phyloP scores from a whole-genome alignment of 2,329 filamentous ascomycete species.

The Hirsutella thompsonii region DNA sequence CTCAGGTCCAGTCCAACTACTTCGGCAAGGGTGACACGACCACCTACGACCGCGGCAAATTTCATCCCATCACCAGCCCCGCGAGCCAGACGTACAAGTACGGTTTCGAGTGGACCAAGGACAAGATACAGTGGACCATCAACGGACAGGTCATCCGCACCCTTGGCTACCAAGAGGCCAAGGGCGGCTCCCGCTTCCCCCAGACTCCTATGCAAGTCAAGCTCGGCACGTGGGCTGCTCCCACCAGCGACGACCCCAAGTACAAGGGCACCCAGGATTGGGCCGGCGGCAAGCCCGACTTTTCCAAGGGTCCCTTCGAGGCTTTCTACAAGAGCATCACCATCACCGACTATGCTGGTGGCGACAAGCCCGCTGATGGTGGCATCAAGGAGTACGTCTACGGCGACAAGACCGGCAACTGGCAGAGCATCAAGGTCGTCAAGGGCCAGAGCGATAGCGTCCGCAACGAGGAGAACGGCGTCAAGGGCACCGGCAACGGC shows the following conservation, averaged over 20 bases:
- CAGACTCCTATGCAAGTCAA: slow-evolving; percentile 64
- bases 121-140: slow-evolving; percentile 51
- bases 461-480: not conserved
- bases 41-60: slow-evolving; percentile 57
- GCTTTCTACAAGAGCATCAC: slow-evolving; percentile 44
- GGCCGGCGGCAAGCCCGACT: slow-evolving; percentile 49
- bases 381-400: slow-evolving; percentile 40
- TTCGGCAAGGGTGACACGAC: slow-evolving; percentile 62
- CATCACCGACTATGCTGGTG: slow-evolving; percentile 41
- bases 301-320: slow-evolving; percentile 36
- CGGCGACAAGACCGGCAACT: slow-evolving; percentile 33
- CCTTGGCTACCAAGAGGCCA: slow-evolving; percentile 44
- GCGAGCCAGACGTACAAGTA: slow-evolving; percentile 47
- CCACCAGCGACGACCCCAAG: slow-evolving; percentile 29
- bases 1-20: slow-evolving; percentile 75
- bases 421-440: slow-evolving; percentile 37
- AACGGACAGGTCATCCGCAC: slow-evolving; percentile 50
- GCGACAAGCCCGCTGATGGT: slow-evolving; percentile 21
- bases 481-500: not conserved
- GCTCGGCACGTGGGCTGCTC: slow-evolving; percentile 52
- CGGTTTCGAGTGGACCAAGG: slow-evolving; percentile 53
- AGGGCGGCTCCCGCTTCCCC: slow-evolving; percentile 47
- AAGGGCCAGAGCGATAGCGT: slow-evolving; percentile 17
- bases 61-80: slow-evolving; percentile 43
- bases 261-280: slow-evolving; percentile 61